Evolutionary conservation across 345 rosid species (phyloP), one percentile per base, ranked within the genome.

Genomic region (Microcos paniculata): DNA sequence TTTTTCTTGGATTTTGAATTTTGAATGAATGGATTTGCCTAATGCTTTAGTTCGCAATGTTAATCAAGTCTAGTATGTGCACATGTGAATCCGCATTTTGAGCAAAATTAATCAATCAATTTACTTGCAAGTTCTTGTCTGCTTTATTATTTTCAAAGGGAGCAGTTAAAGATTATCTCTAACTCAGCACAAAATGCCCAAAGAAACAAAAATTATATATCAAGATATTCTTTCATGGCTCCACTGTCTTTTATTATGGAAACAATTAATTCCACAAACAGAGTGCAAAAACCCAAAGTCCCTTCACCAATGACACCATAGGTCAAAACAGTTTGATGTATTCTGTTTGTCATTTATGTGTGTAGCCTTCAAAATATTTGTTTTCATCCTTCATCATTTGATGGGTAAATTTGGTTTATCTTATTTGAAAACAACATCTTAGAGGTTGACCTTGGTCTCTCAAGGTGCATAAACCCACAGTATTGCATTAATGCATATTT

Each of bases 91-190:
- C 93, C 90, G 86, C 77, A 78, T 81, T 79, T 85, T 76, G 61
- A 76, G 90, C 87, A 79, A 80, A 76, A 75, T 46, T 71, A 77
- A 82, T 59, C 74, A 75, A 61, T 52, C 70, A 62, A 63, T 61
- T 64, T 56, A 77, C 78, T 77, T 51, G 79, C 0, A 62, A 73
- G 33, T 56, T 80, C 69, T 88, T 89, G 88, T 86, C 85, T 83
- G 83, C 69, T 84, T 89, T 85, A 82, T 76, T 71, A 63, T 83
- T 85, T 85, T 89, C 93, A 88, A 90, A 82, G 82, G 94, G 86
- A 82, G 90, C 79, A 78, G 91, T 88, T 90, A 79, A 62, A 80
- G 78, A 49, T 81, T 26, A 73, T 76, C 68, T 59, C 67, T 73
- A 80, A 70, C 70, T 18, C 72, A 72, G 65, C 77, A 77, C 40